A percentile compares a stretch with the other conserved stretches of the same genome.
Conservation (phyloP, 257 asterid species). For the Solanum pimpinellifolium region DNA sequence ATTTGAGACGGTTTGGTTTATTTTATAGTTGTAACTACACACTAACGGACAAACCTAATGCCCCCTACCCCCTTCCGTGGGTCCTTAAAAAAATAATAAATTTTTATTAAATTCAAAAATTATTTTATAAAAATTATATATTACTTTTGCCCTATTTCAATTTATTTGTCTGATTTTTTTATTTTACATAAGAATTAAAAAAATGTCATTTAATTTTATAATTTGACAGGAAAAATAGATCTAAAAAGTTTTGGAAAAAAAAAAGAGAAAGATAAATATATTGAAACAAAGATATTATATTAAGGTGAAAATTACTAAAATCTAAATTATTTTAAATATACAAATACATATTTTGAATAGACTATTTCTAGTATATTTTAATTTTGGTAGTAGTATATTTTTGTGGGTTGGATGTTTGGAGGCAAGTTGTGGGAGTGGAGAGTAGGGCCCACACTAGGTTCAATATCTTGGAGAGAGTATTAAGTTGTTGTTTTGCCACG, state of each 20-base stretch:
- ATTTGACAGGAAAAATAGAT: no score
- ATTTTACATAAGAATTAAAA: no score
- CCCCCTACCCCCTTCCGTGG: background rate
- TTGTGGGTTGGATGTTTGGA: background rate
- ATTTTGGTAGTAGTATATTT: background rate
- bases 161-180: no score
- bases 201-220: no score
- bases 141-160: no score
- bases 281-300: background rate
- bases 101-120: background rate
- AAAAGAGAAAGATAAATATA: background rate
- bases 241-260: no score
- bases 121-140: no score
- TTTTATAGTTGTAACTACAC: constrained; percentile 50
- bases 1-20: constrained; percentile 30
- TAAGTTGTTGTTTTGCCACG: constrained; percentile 11
- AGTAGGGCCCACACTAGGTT: background rate
- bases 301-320: background rate
- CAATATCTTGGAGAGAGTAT: constrained; percentile 21
- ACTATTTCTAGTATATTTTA: no score
- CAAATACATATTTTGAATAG: background rate
- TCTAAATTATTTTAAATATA: background rate
- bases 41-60: constrained; percentile 31
- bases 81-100: background rate
- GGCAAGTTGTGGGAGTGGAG: constrained; percentile 9